Conservation (phyloP, 805 yeast species). For the Metschnikowia shivogae region DNA sequence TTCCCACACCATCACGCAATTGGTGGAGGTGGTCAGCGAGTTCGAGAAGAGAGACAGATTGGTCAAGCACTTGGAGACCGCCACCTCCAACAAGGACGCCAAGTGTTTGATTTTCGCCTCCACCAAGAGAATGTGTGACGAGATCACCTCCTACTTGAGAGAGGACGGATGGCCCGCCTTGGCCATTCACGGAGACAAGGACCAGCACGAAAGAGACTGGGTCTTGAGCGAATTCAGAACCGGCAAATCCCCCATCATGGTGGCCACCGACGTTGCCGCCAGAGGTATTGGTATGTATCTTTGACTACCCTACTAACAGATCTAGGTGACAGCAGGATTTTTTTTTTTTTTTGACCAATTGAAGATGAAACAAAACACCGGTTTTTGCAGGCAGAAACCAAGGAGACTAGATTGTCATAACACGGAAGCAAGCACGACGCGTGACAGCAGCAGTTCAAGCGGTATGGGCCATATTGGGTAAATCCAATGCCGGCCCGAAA, state of each 20-base stretch:
- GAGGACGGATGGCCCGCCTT: conserved; percentile 98
- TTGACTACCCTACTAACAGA: conserved; percentile 19
- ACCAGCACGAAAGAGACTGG: conserved; percentile 98
- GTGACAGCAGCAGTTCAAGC: neutral
- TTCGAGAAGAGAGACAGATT: conserved; percentile 93
- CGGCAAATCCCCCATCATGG: conserved; percentile 95
- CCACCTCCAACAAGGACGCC: conserved; percentile 64
- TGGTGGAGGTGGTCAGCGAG: conserved; percentile 86
- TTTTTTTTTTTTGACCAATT: conserved; percentile 6
- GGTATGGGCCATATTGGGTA: conserved; percentile 1
- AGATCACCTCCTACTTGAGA: conserved; percentile 84
- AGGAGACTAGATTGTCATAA: conserved; percentile 14
- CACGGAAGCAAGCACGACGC: conserved; percentile 3
- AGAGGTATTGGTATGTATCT: conserved; percentile 96
- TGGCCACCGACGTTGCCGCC: conserved; percentile 99
- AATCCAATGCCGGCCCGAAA: conserved; percentile 3
- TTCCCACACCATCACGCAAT: conserved; percentile 91
- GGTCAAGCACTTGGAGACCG: conserved; percentile 74
- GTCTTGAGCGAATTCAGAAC: conserved; percentile 87
- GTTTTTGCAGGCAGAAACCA: conserved; percentile 6
- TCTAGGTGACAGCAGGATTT: neutral
- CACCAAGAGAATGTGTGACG: conserved; percentile 98
- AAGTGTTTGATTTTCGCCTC: conserved; percentile 88
- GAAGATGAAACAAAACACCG: conserved; percentile 2
- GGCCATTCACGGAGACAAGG: conserved; percentile 98